Evolutionary conservation across 495 filamentous ascomycete genomes (phyloP), one percentile per base, ranked within the genome.

Genomic region (Penicillium roqueforti): DNA sequence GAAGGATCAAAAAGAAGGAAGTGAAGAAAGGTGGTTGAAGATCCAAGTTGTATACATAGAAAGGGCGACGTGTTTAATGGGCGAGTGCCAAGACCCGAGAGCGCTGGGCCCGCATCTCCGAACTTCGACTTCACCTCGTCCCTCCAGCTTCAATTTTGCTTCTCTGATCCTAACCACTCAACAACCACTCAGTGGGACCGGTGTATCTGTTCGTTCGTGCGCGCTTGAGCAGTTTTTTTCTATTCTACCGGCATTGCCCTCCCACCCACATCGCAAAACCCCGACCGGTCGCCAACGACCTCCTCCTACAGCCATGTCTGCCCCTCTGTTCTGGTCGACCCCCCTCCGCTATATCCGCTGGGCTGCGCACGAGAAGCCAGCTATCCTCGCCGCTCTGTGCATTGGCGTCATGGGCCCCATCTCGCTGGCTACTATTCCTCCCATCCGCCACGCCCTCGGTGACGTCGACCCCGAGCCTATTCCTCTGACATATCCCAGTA

Each of bases 401-500:
- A 75, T 97, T 49, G 93, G 87, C 52, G 66, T 67, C 48, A 58
- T 82, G 19, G 91, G 92, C 2, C 93, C 92, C 28, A 69, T 88
- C 43, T 69, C 80, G 22, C 69, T 95, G 19, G 55, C 86, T 32
- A 72, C 72, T 20, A 83, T 87, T 11, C 88, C 92, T 9, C 88
- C 89, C 36, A 71, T 88, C 61, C 75, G 89, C 57, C 75, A 73
- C 28, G 69, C 63, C 14, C 71, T 96, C 26, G 91, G 91, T 38
- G 88, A 93, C 71, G 72, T 79, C 60, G 78, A 84, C 38, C 77
- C 84, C 23, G 70, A 83, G 62, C 80, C 77, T 38, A 83, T 97
- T 55, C 93, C 93, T 11, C 61, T 88, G 71, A 92, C 90, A 63
- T 98, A 97, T 79, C 93, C 93, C 45, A 79, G 93, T 98, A 82